Conservation (phyloP, 2,329 filamentous ascomycete species). For the Botrytis byssoidea region DNA sequence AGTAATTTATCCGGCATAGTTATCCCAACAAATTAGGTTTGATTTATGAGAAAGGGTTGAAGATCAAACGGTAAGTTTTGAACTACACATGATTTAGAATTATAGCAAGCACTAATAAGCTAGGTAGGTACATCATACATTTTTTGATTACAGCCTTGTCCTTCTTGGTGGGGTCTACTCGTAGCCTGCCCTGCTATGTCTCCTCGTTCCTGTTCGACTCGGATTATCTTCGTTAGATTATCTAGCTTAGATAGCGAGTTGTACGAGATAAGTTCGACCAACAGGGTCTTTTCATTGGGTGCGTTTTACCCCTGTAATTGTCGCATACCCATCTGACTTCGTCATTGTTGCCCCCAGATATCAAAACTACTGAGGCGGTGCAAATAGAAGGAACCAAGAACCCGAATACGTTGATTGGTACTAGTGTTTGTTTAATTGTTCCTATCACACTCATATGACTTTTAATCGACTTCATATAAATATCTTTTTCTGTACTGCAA, state of each 20-base stretch:
- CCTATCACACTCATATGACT: not conserved
- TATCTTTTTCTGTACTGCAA: not conserved
- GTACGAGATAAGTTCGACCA: not conserved
- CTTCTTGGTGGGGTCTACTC: not conserved
- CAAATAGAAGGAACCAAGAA: not conserved
- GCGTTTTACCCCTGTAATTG: not conserved
- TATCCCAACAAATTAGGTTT: not conserved
- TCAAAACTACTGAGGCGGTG: not conserved
- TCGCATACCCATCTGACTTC: not conserved
- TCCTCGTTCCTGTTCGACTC: not conserved
- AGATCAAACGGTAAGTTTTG: not conserved
- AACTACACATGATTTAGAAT: not conserved
- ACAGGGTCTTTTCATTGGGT: not conserved
- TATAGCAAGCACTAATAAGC: not conserved
- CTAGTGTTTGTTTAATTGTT: not conserved
- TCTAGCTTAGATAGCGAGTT: not conserved
- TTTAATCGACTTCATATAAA: not conserved
- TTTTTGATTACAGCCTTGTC: conserved; percentile 11
- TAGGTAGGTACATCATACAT: conserved; percentile 8
- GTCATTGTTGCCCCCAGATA: not conserved
- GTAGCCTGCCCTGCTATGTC: not conserved
- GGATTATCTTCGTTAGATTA: not conserved
- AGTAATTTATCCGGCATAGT: conserved; percentile 25
- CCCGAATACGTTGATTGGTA: not conserved
- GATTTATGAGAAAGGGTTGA: not conserved